Evolutionary conservation across 169 alveolate genomes (phyloP), one percentile per base, ranked within the genome.

Genomic region (Eimeria maxima): DNA sequence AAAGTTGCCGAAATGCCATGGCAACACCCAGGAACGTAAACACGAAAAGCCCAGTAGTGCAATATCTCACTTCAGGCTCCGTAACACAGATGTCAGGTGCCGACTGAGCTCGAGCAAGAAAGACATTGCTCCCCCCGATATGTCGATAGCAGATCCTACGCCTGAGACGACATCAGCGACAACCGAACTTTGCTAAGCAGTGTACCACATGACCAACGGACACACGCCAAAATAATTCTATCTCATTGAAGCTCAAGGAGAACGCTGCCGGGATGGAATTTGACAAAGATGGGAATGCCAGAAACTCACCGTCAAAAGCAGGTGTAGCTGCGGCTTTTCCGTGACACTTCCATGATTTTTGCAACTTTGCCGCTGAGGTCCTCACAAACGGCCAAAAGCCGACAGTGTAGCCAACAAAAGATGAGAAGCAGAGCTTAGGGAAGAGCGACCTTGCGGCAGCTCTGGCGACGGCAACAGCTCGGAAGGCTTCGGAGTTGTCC

Each of bases 341-440:
- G 4, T 57, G 76, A 57, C 80, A 86, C 63, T 38, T 60, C 93
- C 93, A 86, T 33, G 80, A 29, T 27, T 44, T 69, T 44, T 86
- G 93, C 78, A 86, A 45, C 57, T 57, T 80, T 47, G 22, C 69
- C 33, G 42, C 93, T 42, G 63, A 44, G 4, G 27, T 29, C 81
- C 81, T 86, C 78, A 86, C 93, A 42, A 86, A 86, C 8, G 93
- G 93, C 93, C 93, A 86, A 55, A 86, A 60, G 4, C 93, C 78
- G 24, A 86, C 93, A 33, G 78, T 80, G 93, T 86, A 86, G n/a
- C 80, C 93, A 86, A 60, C 20, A 38, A 86, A 53, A 18, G 93
- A 55, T 24, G 93, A 55, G 42, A 38, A 86, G 45, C 78, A 86
- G 2, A 86, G 80, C 81, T 24, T 33, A 45, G 93, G 78, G 38